phyloP scores from a whole-genome alignment of 768 basidiomycete genomes.

The Boletus rubropictus region DNA sequence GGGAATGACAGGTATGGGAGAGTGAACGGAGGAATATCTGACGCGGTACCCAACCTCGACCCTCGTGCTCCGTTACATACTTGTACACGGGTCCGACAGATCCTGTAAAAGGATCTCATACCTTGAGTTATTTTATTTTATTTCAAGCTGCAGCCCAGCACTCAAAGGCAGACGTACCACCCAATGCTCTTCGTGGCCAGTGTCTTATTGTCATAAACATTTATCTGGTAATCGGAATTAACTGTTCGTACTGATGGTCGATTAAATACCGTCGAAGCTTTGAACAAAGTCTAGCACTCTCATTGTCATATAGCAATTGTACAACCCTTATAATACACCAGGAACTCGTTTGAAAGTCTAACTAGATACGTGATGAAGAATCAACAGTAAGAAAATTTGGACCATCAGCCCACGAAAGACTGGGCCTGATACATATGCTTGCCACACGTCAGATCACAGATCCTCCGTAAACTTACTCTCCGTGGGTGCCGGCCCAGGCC shows the following conservation, averaged over 20 bases:
- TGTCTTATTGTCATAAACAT: too few relatives aligned
- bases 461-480: constrained; percentile 31
- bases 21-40: constrained; percentile 9
- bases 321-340: background rate
- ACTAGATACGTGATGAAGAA: background rate
- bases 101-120: too few relatives aligned
- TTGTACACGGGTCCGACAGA: background rate
- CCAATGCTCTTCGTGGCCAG: too few relatives aligned
- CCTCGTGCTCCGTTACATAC: background rate
- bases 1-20: constrained; percentile 22
- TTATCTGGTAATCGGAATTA: too few relatives aligned
- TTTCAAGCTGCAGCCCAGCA: too few relatives aligned
- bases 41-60: background rate
- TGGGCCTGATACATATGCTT: background rate
- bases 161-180: too few relatives aligned
- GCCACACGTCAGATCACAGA: constrained; percentile 5
- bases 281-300: background rate
- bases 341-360: background rate
- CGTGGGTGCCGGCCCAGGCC: constrained; percentile 30
- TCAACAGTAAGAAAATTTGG: background rate
- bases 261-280: too few relatives aligned
- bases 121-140: background rate
- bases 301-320: background rate
- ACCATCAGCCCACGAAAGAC: background rate
- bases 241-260: too few relatives aligned